phyloP scores from a whole-genome alignment of 768 basidiomycete genomes.

The Lepiota venenata region DNA sequence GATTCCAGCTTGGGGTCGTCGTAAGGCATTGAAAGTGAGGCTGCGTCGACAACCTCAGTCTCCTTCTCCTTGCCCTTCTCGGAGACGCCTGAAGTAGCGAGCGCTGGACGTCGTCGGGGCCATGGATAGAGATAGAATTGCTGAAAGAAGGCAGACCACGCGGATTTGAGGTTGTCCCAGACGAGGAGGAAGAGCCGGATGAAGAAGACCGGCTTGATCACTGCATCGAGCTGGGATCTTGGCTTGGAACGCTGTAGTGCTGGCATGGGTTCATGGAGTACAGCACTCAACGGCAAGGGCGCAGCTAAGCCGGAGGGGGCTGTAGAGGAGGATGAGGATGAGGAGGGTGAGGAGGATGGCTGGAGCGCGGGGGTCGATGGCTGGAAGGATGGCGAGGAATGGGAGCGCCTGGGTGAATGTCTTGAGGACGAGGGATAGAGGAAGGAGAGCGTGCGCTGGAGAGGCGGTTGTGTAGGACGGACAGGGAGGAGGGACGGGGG shows the following conservation, averaged over 20 bases:
- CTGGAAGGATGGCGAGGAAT: slow-evolving; percentile 57
- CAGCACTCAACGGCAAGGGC: slow-evolving; percentile 7
- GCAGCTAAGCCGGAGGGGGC: slow-evolving; percentile 17
- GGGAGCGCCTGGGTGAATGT: slow-evolving; percentile 47
- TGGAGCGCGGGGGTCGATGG: slow-evolving; percentile 11
- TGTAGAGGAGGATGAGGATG: slow-evolving; percentile 20
- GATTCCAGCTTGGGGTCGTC: slow-evolving; percentile 3
- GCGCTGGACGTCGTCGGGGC: slow-evolving; percentile 11
- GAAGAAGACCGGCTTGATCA: slow-evolving; percentile 62
- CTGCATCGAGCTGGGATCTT: slow-evolving; percentile 36
- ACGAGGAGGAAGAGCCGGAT: slow-evolving; percentile 65
- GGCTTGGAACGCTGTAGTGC: slow-evolving; percentile 24
- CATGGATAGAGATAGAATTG: slow-evolving; percentile 15
- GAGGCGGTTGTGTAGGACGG: slow-evolving; percentile 54
- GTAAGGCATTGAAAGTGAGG: neutral
- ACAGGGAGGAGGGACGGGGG: slow-evolving; percentile 22
- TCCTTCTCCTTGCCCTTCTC: slow-evolving; percentile 20
- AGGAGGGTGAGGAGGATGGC: slow-evolving; percentile 17
- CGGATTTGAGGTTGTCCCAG: slow-evolving; percentile 66
- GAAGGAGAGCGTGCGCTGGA: slow-evolving; percentile 47
- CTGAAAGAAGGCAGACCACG: slow-evolving; percentile 47
- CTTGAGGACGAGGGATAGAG: slow-evolving; percentile 21
- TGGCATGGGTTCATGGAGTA: slow-evolving; percentile 22
- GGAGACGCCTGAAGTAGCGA: neutral
- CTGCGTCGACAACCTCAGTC: slow-evolving; percentile 8